phyloP scores from a whole-genome alignment of 83 land plant species.

The Picea abies region DNA sequence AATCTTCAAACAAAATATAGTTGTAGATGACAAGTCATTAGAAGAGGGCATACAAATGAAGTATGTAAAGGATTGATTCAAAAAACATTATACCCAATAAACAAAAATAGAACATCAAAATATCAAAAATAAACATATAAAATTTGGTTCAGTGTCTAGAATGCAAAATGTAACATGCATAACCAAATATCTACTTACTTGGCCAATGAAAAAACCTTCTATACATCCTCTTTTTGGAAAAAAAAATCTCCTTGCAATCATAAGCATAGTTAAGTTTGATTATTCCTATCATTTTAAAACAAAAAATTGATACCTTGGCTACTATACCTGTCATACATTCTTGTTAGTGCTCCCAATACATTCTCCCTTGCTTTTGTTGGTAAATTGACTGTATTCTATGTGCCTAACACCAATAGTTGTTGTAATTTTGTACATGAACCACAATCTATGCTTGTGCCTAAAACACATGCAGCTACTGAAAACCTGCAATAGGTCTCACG shows the following conservation, averaged over 20 bases:
- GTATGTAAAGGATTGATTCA: background rate
- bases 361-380: too few relatives aligned
- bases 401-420: too few relatives aligned
- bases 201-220: conserved; percentile 54
- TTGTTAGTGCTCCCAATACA: too few relatives aligned
- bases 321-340: too few relatives aligned
- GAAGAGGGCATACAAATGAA: background rate
- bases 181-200: conserved; percentile 42
- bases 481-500: too few relatives aligned
- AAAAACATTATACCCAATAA: background rate
- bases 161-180: background rate
- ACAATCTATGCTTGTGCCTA: too few relatives aligned
- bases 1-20: background rate
- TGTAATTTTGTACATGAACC: too few relatives aligned
- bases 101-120: background rate
- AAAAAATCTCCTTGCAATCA: conserved; percentile 78
- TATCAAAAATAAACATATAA: background rate
- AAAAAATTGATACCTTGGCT: too few relatives aligned
- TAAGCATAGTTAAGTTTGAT: background rate
- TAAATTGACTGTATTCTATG: too few relatives aligned
- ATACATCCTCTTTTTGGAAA: conserved; percentile 60
- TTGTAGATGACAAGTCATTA: background rate
- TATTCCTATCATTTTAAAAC: background rate
- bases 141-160: background rate
- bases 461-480: too few relatives aligned